Conservation (phyloP, 1,139 yeast species). For the Hemisphaericaspora xylanilytica region DNA sequence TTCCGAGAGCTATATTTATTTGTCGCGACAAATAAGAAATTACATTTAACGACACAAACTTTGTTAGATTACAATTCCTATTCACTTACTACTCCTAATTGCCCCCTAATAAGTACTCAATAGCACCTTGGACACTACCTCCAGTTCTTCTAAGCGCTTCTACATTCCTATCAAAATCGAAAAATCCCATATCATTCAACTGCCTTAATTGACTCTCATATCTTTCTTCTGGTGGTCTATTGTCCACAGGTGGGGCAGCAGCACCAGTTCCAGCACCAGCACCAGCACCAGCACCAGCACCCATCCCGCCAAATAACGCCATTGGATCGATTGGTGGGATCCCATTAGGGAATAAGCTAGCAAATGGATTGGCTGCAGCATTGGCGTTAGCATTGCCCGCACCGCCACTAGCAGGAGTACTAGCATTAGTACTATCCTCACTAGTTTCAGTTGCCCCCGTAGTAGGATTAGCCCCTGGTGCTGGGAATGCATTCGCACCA, state of each 20-base stretch:
- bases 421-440: constrained; percentile 11
- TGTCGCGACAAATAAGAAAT: neutral
- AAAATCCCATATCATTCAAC: constrained; percentile 94
- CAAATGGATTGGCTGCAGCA: constrained; percentile 52
- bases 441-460: constrained; percentile 15
- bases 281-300: constrained; percentile 19
- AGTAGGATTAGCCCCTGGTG: constrained; percentile 7
- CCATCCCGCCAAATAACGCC: constrained; percentile 44
- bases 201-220: constrained; percentile 89
- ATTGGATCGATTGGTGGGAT: constrained; percentile 41
- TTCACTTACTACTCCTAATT: constrained; percentile 8
- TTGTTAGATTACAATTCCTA: too few species aligned
- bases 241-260: constrained; percentile 55
- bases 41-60: neutral
- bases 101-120: constrained; percentile 66
- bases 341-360: constrained; percentile 42
- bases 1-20: neutral
- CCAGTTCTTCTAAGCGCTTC: constrained; percentile 92
- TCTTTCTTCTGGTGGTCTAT: constrained; percentile 93
- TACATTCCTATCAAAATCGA: constrained; percentile 88
- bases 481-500: neutral
- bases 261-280: constrained; percentile 20
- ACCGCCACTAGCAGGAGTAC: constrained; percentile 20
- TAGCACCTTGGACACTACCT: constrained; percentile 96
- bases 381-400: constrained; percentile 16